Evolutionary conservation across 192 early-diverging fungal genomes (phyloP).

Genomic region (Linderina pennispora): DNA sequence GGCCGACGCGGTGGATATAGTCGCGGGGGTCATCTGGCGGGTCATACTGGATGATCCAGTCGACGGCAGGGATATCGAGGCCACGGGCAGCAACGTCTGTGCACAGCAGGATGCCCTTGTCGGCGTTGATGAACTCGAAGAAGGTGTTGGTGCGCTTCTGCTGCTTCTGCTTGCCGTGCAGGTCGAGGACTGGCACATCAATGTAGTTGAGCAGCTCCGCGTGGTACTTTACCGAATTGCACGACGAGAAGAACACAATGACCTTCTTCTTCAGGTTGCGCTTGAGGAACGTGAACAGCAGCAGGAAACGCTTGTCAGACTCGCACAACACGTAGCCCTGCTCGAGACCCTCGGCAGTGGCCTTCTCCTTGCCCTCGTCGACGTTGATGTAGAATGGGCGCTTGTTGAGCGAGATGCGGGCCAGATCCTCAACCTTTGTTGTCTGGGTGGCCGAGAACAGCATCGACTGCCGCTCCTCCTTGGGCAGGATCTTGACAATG

Average conservation of each 20-base stretch:
- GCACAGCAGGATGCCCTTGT: conserved; percentile 87
- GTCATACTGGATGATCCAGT: conserved; percentile 99
- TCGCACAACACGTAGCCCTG: conserved; percentile 98
- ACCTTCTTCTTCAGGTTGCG: conserved; percentile 96
- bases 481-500: conserved; percentile 90
- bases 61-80: conserved; percentile 94
- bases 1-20: conserved; percentile 93
- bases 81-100: conserved; percentile 98
- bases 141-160: conserved; percentile 98
- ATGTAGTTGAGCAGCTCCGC: conserved; percentile 98
- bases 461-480: conserved; percentile 90
- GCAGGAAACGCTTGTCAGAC: conserved; percentile 87
- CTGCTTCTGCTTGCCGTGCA: conserved; percentile 98
- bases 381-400: conserved; percentile 99
- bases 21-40: conserved; percentile 99
- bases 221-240: conserved; percentile 98
- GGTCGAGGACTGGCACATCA: conserved; percentile 94
- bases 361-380: conserved; percentile 90
- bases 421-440: conserved; percentile 96
- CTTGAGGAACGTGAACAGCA: conserved; percentile 97
- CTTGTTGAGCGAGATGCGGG: conserved; percentile 94
- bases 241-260: conserved; percentile 97
- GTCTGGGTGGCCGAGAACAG: conserved; percentile 99
- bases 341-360: conserved; percentile 93
- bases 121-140: conserved; percentile 97